Percentiles rank a stretch among this genome's conserved stretches.
These are phyloP conservation scores for Spraguea lophii DNA, from an alignment of 371 early-diverging fungal species.

Conservation along the genomic window DNA sequence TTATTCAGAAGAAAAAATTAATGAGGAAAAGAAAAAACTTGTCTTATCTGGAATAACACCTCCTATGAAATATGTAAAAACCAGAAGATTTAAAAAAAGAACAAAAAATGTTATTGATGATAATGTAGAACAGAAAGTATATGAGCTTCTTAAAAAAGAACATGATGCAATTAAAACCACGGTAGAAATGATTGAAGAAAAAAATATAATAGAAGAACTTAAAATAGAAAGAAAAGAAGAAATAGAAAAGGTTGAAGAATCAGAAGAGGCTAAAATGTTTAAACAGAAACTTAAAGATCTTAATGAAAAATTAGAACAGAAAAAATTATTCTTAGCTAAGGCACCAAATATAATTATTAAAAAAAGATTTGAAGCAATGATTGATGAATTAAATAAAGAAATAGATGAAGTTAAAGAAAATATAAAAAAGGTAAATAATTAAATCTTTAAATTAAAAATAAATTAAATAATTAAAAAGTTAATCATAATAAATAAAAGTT, in stretches of 20 bases:
- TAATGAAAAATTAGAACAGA: background rate
- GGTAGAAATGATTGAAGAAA: conserved; percentile 22
- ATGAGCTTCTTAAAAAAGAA: conserved; percentile 36
- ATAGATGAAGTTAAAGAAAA: too few relatives aligned
- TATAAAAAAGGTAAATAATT: too few relatives aligned
- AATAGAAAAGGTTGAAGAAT: background rate
- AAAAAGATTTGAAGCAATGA: background rate
- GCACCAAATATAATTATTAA: background rate
- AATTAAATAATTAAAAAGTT: too few relatives aligned
- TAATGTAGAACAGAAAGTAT: conserved; percentile 39
- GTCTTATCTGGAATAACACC: conserved; percentile 33
- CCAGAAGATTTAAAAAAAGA: conserved; percentile 29
- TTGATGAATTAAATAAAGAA: too few relatives aligned
- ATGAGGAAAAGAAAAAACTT: conserved; percentile 1
- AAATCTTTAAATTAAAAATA: too few relatives aligned
- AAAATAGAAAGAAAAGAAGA: too few relatives aligned
- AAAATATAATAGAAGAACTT: conserved; percentile 3
- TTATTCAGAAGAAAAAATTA: background rate
- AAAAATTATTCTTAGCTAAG: background rate
- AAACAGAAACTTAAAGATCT: background rate
- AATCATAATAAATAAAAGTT: too few relatives aligned
- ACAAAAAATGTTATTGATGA: conserved; percentile 14
- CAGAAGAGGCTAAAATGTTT: background rate
- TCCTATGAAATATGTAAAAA: conserved; percentile 37
- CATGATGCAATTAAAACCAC: conserved; percentile 30